A percentile compares a stretch with the other conserved stretches of the same genome.
Conservation (phyloP, 2,329 filamentous ascomycete genomes). For the Nothomitra cinnamomea region DNA sequence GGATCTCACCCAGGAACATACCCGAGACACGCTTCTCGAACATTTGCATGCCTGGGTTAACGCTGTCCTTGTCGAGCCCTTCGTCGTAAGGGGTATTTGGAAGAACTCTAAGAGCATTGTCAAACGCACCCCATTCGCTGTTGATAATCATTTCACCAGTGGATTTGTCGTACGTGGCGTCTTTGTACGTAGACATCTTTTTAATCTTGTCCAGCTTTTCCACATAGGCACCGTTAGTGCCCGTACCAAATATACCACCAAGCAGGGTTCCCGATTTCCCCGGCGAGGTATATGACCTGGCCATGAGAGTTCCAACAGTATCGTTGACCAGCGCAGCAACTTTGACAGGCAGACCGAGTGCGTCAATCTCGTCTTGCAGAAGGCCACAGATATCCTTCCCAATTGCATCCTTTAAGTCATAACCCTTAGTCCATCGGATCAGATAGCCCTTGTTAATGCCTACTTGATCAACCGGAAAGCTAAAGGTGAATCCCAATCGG, state of each 20-base stretch:
- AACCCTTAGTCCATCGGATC: slow-evolving; percentile 97
- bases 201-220: slow-evolving; percentile 77
- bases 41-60: slow-evolving; percentile 93
- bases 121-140: slow-evolving; percentile 96
- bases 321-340: slow-evolving; percentile 97
- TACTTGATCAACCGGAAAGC: slow-evolving; percentile 84
- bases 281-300: slow-evolving; percentile 82
- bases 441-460: slow-evolving; percentile 73
- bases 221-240: slow-evolving; percentile 93
- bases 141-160: slow-evolving; percentile 96
- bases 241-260: slow-evolving; percentile 91
- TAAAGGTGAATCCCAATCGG: slow-evolving; percentile 96
- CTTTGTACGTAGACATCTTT: slow-evolving; percentile 41
- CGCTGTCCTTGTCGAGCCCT: slow-evolving; percentile 58
- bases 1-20: slow-evolving; percentile 94
- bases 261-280: slow-evolving; percentile 73
- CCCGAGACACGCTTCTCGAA: slow-evolving; percentile 97
- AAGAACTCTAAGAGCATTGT: slow-evolving; percentile 78
- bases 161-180: slow-evolving; percentile 53
- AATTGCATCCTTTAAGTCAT: slow-evolving; percentile 86
- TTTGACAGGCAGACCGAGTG: slow-evolving; percentile 68
- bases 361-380: slow-evolving; percentile 78
- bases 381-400: slow-evolving; percentile 89
- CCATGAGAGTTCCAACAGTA: slow-evolving; percentile 95
- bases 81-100: slow-evolving; percentile 73